These are phyloP conservation scores for Xerocomellus intermedius DNA, from an alignment of 768 basidiomycete genomes.

Conservation along the genomic window DNA sequence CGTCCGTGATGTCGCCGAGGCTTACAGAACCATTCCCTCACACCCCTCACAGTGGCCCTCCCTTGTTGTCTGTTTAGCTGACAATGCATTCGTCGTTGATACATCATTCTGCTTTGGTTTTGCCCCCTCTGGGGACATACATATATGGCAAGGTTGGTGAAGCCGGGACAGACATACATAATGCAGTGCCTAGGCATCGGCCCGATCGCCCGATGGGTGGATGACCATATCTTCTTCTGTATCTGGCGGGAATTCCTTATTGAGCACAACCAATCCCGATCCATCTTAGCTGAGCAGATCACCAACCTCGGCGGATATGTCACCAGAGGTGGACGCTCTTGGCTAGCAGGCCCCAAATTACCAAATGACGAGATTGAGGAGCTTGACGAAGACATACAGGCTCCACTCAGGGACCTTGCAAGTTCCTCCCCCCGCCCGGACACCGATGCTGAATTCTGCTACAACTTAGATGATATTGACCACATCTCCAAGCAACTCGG, in stretches of 20 bases:
- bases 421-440: accelerated
- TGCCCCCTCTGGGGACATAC: too few species aligned
- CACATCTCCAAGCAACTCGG: accelerated
- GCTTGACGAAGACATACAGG: background rate
- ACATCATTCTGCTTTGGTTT: too few species aligned
- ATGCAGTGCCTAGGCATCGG: background rate
- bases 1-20: too few species aligned
- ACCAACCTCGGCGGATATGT: accelerated
- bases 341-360: background rate
- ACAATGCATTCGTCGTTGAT: too few species aligned
- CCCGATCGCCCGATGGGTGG: background rate
- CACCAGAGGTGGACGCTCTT: background rate
- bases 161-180: background rate
- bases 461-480: background rate
- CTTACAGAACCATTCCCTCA: too few species aligned
- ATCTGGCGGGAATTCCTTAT: background rate
- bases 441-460: background rate
- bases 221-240: background rate
- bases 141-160: background rate
- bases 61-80: too few species aligned
- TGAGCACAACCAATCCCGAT: too few species aligned
- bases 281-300: background rate
- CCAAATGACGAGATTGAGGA: background rate
- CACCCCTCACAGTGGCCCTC: too few species aligned
- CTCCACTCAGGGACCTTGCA: accelerated